A percentile compares a stretch with the other conserved stretches of the same genome.
phyloP scores from a whole-genome alignment of 2,329 filamentous ascomycete species.

The Cytospora piceicola region DNA sequence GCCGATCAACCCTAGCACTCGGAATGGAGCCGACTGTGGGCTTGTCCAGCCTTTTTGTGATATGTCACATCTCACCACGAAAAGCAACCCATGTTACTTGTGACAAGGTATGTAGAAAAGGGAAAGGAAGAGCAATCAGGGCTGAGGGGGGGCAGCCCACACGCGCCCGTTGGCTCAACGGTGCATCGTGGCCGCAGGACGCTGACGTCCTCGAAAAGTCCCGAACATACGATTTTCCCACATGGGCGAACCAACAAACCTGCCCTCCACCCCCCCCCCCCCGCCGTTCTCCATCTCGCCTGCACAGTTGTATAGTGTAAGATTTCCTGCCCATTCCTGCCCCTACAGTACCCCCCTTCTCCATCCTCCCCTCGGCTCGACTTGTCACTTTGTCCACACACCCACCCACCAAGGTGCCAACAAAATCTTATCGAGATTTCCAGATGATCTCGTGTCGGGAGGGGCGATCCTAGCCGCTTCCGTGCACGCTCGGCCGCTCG shows the following conservation, averaged over 20 bases:
- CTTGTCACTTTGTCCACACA: conserved; percentile 17
- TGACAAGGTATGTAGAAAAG: not conserved
- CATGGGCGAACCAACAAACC: conserved; percentile 18
- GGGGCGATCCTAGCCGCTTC: conserved; percentile 25
- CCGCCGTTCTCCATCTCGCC: conserved; percentile 16
- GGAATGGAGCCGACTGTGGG: conserved; percentile 28
- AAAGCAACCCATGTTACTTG: conserved; percentile 5
- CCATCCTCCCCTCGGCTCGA: conserved; percentile 8
- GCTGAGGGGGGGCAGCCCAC: conserved; percentile 19
- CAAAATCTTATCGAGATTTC: conserved; percentile 30
- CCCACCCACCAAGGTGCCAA: conserved; percentile 2
- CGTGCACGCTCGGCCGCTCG: conserved; percentile 16
- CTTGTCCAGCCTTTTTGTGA: conserved; percentile 22
- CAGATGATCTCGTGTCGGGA: conserved; percentile 26
- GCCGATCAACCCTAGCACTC: conserved; percentile 25
- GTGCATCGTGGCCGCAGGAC: conserved; percentile 21
- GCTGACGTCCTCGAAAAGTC: conserved; percentile 26
- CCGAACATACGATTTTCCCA: conserved; percentile 24
- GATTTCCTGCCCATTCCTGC: not conserved
- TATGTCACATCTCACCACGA: conserved; percentile 28
- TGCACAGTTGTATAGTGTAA: not conserved
- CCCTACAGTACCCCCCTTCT: no score
- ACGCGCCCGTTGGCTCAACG: conserved; percentile 19
- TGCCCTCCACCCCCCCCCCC: no score
- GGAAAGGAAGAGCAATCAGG: not conserved